A percentile compares a stretch with the other conserved stretches of the same genome.
Conservation (phyloP, 1,139 yeast species). For the Yamadazyma songkhlaensis region DNA sequence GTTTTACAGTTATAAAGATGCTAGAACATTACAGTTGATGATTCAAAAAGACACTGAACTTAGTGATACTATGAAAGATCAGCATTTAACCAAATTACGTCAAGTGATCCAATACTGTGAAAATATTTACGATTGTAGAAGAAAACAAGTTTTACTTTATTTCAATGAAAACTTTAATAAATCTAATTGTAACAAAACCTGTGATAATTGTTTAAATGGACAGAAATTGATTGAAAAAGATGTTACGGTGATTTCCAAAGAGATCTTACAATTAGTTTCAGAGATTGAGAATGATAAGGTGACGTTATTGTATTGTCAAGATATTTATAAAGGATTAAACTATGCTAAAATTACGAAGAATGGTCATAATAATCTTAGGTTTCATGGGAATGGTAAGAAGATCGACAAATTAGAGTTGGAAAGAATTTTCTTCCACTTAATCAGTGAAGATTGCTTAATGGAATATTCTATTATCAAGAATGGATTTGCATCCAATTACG, state of each 20-base stretch:
- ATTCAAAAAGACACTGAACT: constrained; percentile 74
- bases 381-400: constrained; percentile 69
- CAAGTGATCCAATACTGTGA: constrained; percentile 93
- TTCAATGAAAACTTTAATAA: constrained; percentile 82
- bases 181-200: constrained; percentile 60
- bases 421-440: constrained; percentile 74
- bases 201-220: constrained; percentile 77
- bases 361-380: constrained; percentile 59
- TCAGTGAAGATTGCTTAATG: constrained; percentile 62
- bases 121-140: constrained; percentile 83
- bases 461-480: constrained; percentile 73
- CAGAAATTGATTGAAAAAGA: constrained; percentile 56
- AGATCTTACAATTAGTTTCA: constrained; percentile 58
- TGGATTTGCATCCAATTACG: constrained; percentile 79
- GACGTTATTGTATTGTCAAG: constrained; percentile 79
- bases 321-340: constrained; percentile 75
- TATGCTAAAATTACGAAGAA: constrained; percentile 55
- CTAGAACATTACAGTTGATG: constrained; percentile 67
- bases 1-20: constrained; percentile 78
- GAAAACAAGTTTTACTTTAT: constrained; percentile 84
- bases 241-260: constrained; percentile 63
- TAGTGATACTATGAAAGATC: constrained; percentile 64
- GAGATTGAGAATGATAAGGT: constrained; percentile 58
- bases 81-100: constrained; percentile 71
- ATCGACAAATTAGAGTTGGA: constrained; percentile 69